Base-by-base conservation (phyloP, 192 early-diverging fungal genomes). In the Podila epicladia region DNA sequence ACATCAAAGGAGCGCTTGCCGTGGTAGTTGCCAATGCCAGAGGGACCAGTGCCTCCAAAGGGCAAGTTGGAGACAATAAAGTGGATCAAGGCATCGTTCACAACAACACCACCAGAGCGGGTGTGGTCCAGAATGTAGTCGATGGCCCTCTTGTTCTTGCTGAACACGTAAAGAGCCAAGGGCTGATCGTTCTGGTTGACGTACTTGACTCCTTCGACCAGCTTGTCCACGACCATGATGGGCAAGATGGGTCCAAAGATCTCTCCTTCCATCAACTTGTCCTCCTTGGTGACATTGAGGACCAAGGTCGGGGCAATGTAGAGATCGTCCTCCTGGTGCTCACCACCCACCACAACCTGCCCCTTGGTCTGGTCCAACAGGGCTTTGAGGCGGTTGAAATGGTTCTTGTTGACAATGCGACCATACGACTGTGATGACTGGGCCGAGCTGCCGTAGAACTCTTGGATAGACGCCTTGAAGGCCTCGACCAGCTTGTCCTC, bases 211-310 rank as follows among this genome's bases (percentile, higher is more conserved):
- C 91, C 92, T 51, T 92, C 93, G n/a, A 91, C 90, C 11, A 93
- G 51, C n/a, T 83, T 85, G 64, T 91, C 87, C 57, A 91, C 90
- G 7, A 87, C 68, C 24, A 99, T 67, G 62, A 99, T 86, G 26
- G 95, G 95, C 72, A 99, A 83, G 55, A 97, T 82, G 7, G 97
- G 97, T 38, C 95, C 97, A 87, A 99, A 98, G 53, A 99, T 82
- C 78, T 99, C 97, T 20, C 93, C 93, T 28, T 85, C 70, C 96
- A 97, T 97, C 70, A 95, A 82, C 38, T 82, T 82, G 61, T 89
- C 85, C 65, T 87, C 86, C n/a, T 87, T 82, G 0, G 75, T 62
- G 22, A 97, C 94, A 31, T 91, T 90, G n/a, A 91, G 84, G 41
- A 99, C 74, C 29, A 98, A 70, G 13, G 94, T 95, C 1, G 94